Conservation (phyloP, 805 yeast species). For the Suhomyces xylopsoci region DNA sequence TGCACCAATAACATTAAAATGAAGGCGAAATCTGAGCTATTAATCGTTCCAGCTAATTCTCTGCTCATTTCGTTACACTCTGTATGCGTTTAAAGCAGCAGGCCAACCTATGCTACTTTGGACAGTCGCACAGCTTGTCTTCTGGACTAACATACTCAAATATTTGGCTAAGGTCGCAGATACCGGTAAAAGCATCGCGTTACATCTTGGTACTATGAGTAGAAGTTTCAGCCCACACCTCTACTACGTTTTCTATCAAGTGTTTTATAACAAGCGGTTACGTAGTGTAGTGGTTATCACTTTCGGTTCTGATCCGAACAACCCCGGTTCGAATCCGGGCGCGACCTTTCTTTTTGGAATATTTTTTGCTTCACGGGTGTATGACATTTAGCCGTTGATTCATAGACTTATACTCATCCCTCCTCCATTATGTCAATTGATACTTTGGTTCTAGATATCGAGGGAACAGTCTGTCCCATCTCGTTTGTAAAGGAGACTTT, state of each 20-base stretch:
- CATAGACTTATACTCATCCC: background rate
- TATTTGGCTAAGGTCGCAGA: no score
- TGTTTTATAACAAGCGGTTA: slow-evolving; percentile 12
- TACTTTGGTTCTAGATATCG: slow-evolving; percentile 64
- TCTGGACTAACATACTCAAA: no score
- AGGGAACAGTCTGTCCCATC: slow-evolving; percentile 92
- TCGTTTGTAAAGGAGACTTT: slow-evolving; percentile 78
- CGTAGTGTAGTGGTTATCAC: slow-evolving; percentile 79
- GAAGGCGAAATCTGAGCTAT: no score
- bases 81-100: background rate
- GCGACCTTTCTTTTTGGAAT: slow-evolving; percentile 49
- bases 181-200: background rate
- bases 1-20: background rate
- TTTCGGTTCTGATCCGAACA: slow-evolving; percentile 77
- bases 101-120: background rate
- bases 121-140: background rate
- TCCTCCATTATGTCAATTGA: slow-evolving; percentile 1
- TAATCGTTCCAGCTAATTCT: no score
- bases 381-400: background rate
- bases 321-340: slow-evolving; percentile 88
- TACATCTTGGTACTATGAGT: background rate
- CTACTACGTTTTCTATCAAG: background rate
- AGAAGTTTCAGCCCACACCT: background rate
- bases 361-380: background rate
- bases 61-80: background rate